These are phyloP conservation scores for Xylaria flabelliformis DNA, from an alignment of 495 filamentous ascomycete genomes.

Conservation along the genomic window DNA sequence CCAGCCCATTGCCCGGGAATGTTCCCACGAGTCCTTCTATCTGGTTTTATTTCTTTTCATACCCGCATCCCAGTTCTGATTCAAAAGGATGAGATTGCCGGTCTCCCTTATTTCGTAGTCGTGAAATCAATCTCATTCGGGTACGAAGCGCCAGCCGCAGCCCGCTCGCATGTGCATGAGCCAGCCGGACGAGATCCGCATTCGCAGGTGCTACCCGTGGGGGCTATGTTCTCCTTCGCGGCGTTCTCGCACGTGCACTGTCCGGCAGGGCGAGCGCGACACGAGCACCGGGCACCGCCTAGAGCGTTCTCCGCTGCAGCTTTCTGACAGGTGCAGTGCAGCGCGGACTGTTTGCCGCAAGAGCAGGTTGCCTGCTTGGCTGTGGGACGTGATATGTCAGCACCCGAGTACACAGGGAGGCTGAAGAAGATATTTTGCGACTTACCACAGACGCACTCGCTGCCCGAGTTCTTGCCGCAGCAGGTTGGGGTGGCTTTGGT, in stretches of 20 bases:
- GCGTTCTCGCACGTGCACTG: slow-evolving; percentile 84
- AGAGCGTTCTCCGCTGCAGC: slow-evolving; percentile 75
- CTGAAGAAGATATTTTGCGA: not conserved
- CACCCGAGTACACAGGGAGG: not conserved
- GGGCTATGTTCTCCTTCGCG: slow-evolving; percentile 70
- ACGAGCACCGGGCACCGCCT: slow-evolving; percentile 81
- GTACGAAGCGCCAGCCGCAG: slow-evolving; percentile 49
- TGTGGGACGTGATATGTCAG: slow-evolving; percentile 33
- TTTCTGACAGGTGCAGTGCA: slow-evolving; percentile 86
- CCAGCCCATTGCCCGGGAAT: not conserved
- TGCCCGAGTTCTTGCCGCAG: slow-evolving; percentile 55
- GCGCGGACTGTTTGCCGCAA: slow-evolving; percentile 84
- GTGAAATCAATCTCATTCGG: slow-evolving; percentile 83
- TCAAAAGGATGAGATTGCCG: not conserved
- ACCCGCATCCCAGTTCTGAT: not conserved
- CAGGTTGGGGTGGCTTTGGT: slow-evolving; percentile 49
- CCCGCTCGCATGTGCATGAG: slow-evolving; percentile 86
- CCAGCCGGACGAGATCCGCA: slow-evolving; percentile 77
- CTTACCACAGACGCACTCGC: slow-evolving; percentile 59
- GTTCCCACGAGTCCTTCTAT: not conserved
- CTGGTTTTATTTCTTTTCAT: not conserved
- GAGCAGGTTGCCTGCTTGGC: slow-evolving; percentile 74
- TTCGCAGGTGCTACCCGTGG: slow-evolving; percentile 62
- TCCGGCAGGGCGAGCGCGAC: slow-evolving; percentile 75
- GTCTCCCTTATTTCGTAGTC: slow-evolving; percentile 55